phyloP scores from a whole-genome alignment of 257 asterid species.

The Scutellaria minor region DNA sequence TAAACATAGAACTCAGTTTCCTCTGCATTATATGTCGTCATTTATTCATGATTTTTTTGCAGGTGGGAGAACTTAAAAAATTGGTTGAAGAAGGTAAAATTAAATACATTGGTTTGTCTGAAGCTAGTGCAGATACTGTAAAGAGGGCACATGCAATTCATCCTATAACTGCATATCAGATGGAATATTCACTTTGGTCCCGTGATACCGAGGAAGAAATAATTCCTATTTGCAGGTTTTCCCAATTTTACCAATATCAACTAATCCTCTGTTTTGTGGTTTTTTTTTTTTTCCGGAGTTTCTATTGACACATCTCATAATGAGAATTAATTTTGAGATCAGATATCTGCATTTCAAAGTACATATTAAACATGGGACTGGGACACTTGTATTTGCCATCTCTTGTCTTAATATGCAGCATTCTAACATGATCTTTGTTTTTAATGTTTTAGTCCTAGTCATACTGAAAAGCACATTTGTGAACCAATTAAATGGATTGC shows the following conservation, averaged over 20 bases:
- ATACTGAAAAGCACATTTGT: not conserved
- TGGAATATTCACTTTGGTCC: constrained; percentile 71
- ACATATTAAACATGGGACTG: not conserved
- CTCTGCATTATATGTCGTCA: not conserved
- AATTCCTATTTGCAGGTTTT: constrained; percentile 60
- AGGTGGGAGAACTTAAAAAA: constrained; percentile 63
- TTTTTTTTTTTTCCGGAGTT: no score
- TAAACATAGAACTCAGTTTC: not conserved
- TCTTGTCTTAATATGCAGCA: constrained; percentile 18
- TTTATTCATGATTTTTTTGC: constrained; percentile 3
- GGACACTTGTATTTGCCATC: not conserved
- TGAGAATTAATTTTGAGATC: no score
- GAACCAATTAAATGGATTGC: constrained; percentile 9
- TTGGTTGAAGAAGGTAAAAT: constrained; percentile 68
- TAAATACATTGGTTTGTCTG: constrained; percentile 69
- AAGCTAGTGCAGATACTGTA: constrained; percentile 63
- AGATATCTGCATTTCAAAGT: not conserved
- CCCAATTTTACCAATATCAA: not conserved
- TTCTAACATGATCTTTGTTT: not conserved
- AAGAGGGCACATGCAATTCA: constrained; percentile 70
- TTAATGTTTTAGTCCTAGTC: not conserved
- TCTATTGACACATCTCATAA: no score
- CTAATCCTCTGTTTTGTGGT: no score
- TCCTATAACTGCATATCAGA: constrained; percentile 66
- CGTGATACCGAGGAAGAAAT: constrained; percentile 63